Conservation (phyloP, 495 filamentous ascomycete species). For the Lophiotrema nucula region DNA sequence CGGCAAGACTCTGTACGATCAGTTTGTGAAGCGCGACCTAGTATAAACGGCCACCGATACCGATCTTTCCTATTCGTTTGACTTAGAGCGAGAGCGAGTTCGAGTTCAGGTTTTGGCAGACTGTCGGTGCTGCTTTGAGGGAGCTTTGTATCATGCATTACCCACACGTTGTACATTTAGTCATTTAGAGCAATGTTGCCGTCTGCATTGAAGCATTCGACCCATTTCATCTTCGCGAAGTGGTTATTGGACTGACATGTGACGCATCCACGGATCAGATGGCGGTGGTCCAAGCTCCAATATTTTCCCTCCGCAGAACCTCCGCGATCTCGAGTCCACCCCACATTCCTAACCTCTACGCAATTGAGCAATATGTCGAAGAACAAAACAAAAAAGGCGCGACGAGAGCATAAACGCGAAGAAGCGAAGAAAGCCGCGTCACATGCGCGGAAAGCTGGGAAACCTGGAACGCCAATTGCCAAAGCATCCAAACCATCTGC, state of each 20-base stretch:
- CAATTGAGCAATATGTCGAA: conserved; percentile 17
- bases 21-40: conserved; percentile 95
- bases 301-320: not conserved
- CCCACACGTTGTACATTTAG: conserved; percentile 35
- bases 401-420: conserved; percentile 25
- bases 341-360: not conserved
- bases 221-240: too few relatives aligned
- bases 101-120: not conserved
- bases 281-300: conserved; percentile 27
- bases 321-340: not conserved
- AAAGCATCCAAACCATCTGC: not conserved
- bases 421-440: conserved; percentile 1
- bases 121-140: not conserved
- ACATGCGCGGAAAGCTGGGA: not conserved
- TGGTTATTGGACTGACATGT: too few relatives aligned
- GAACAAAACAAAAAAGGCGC: conserved; percentile 18
- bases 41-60: conserved; percentile 54
- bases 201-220: too few relatives aligned
- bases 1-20: conserved; percentile 86
- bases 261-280: too few relatives aligned
- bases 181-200: conserved; percentile 32
- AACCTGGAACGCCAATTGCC: not conserved
- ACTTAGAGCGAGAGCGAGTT: conserved; percentile 12
- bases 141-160: not conserved
- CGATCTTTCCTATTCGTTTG: conserved; percentile 5